phyloP scores from a whole-genome alignment of 768 basidiomycete species.

The Lentinula guzmanii region DNA sequence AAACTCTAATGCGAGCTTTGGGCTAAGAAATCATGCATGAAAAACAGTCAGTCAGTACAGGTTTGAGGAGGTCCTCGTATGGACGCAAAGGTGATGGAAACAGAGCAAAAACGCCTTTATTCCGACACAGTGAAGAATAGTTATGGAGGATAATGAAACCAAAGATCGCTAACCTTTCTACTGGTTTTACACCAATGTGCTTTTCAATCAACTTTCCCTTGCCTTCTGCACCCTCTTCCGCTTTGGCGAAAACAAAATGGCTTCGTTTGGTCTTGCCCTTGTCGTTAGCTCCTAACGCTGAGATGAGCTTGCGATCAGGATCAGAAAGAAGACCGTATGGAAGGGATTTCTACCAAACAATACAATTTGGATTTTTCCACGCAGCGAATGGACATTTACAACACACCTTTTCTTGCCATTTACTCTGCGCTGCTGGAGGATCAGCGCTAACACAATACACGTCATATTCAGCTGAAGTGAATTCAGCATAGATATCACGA shows the following conservation, averaged over 20 bases:
- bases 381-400: neutral
- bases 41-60: neutral
- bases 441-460: constrained; percentile 87
- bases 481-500: constrained; percentile 77
- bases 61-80: neutral
- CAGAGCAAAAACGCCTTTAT: too few species aligned
- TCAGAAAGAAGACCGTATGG: constrained; percentile 88
- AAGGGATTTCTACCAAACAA: constrained; percentile 57
- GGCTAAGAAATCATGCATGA: constrained; percentile 27
- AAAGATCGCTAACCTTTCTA: constrained; percentile 53
- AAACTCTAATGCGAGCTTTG: constrained; percentile 60
- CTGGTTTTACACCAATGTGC: constrained; percentile 81
- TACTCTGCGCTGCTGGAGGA: constrained; percentile 63
- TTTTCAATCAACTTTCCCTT: constrained; percentile 72
- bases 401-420: constrained; percentile 82
- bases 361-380: neutral
- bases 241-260: constrained; percentile 91
- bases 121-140: neutral
- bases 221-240: constrained; percentile 18
- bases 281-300: constrained; percentile 73
- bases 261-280: constrained; percentile 85
- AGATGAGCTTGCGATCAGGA: constrained; percentile 74
- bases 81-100: neutral
- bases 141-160: neutral
- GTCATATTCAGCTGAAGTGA: constrained; percentile 57